Evolutionary conservation across 805 yeast species (phyloP).

Genomic region (Diddensiella transvaalensis): DNA sequence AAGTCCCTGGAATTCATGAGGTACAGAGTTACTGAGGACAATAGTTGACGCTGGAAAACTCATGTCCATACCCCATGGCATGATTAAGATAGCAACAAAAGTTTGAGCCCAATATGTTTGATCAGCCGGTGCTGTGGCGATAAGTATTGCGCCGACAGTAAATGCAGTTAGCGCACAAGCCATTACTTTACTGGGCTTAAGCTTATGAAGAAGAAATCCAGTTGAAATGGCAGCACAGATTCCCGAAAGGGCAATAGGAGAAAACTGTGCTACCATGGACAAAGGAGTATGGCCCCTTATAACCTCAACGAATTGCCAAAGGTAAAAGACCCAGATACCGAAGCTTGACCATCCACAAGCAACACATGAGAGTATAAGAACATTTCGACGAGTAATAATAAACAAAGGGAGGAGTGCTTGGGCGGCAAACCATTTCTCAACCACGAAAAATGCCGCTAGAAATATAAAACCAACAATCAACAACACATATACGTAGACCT

Average conservation of each 20-base stretch:
- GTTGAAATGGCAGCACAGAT: constrained; percentile 10
- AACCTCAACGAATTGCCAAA: constrained; percentile 49
- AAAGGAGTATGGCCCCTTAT: constrained; percentile 47
- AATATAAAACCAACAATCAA: constrained; percentile 47
- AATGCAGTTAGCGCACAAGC: constrained; percentile 47
- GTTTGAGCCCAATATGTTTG: constrained; percentile 58
- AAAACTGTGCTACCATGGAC: constrained; percentile 43
- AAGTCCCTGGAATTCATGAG: constrained; percentile 66
- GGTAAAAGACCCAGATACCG: constrained; percentile 69
- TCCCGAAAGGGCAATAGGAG: constrained; percentile 32
- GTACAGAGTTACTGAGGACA: constrained; percentile 55
- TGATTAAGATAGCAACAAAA: constrained; percentile 52
- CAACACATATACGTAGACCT: constrained; percentile 54
- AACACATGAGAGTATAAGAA: constrained; percentile 48
- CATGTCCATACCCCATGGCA: constrained; percentile 73
- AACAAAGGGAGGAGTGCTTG: constrained; percentile 54
- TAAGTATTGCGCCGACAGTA: constrained; percentile 47
- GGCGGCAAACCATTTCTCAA: constrained; percentile 44
- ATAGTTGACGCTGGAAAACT: constrained; percentile 73
- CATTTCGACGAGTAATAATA: constrained; percentile 43
- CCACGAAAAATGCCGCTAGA: constrained; percentile 44
- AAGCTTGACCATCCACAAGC: constrained; percentile 75
- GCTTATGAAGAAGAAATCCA: constrained; percentile 10
- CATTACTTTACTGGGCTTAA: constrained; percentile 10
- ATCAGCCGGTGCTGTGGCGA: constrained; percentile 53